A percentile compares a stretch with the other conserved stretches of the same genome.
These are phyloP conservation scores for Nakaseomyces uthaithaninus DNA, from an alignment of 1,139 yeast species.

Conservation along the genomic window DNA sequence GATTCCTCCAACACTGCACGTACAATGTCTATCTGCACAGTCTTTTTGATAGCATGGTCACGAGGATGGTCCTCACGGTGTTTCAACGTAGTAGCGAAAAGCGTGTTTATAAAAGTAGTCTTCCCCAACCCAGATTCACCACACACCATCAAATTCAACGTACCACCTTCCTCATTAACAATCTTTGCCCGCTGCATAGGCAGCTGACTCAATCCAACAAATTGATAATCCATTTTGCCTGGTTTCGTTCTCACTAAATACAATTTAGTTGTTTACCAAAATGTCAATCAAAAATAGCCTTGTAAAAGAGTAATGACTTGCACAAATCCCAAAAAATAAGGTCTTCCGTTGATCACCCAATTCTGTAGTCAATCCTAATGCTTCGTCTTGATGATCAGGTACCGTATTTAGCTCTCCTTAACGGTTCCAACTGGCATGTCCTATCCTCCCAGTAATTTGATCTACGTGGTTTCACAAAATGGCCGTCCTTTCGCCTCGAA, in stretches of 20 bases:
- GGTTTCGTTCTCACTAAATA: too few relatives aligned
- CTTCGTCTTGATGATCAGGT: too few relatives aligned
- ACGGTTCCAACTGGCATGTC: too few relatives aligned
- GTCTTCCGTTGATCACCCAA: too few relatives aligned
- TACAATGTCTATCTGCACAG: conserved; percentile 84
- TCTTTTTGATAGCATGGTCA: conserved; percentile 59
- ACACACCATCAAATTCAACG: conserved; percentile 87
- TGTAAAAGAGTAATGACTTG: too few relatives aligned
- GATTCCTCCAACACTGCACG: conserved; percentile 92
- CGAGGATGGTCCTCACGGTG: conserved; percentile 32
- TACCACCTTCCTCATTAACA: conserved; percentile 81
- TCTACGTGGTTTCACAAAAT: background rate
- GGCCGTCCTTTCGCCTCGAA: background rate
- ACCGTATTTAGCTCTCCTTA: too few relatives aligned
- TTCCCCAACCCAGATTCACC: conserved; percentile 95
- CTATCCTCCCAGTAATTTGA: background rate
- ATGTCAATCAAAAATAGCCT: too few relatives aligned
- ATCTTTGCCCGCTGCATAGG: conserved; percentile 95
- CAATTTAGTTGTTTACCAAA: too few relatives aligned
- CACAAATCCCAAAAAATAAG: too few relatives aligned
- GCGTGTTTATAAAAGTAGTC: conserved; percentile 88
- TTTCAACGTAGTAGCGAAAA: conserved; percentile 58
- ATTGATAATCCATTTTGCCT: background rate
- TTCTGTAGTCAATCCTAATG: too few relatives aligned
- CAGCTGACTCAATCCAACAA: conserved; percentile 73